Percentiles rank a stretch among this genome's conserved stretches.
These are phyloP conservation scores for Coemansia sp. DNA, from an alignment of 192 early-diverging fungal species.

Conservation along the genomic window DNA sequence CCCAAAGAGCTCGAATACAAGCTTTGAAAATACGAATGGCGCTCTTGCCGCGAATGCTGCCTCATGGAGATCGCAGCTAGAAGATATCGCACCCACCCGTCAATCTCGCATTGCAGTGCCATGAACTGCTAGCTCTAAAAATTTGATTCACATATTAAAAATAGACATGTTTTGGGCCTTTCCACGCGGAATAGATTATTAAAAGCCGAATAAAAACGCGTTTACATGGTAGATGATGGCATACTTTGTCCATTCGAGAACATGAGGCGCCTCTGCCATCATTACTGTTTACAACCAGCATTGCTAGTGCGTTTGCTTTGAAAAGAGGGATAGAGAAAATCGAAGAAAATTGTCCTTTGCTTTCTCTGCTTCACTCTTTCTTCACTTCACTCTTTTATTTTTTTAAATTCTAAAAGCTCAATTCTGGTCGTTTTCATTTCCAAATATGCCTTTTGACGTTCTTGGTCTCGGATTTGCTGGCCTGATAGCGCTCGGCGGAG, in stretches of 20 bases:
- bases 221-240: no score
- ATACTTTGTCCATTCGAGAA: no score
- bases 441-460: constrained; percentile 27
- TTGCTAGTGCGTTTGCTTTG: no score
- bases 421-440: neutral
- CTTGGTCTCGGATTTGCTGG: constrained; percentile 31
- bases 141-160: no score
- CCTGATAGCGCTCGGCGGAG: constrained; percentile 39
- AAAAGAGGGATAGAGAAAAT: neutral
- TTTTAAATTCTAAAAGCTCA: neutral
- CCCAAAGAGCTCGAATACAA: neutral
- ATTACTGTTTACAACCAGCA: no score
- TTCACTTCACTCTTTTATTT: neutral
- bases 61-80: constrained; percentile 33
- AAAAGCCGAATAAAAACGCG: no score
- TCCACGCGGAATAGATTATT: no score
- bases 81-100: neutral
- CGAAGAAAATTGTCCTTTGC: neutral
- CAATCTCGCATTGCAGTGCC: neutral
- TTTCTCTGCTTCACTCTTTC: neutral
- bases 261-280: no score
- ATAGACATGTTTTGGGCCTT: no score
- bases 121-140: neutral
- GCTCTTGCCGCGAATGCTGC: constrained; percentile 7
- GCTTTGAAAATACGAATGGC: neutral